Evolutionary conservation across 1,139 yeast genomes (phyloP).

Genomic region (Candida sanyaensis): DNA sequence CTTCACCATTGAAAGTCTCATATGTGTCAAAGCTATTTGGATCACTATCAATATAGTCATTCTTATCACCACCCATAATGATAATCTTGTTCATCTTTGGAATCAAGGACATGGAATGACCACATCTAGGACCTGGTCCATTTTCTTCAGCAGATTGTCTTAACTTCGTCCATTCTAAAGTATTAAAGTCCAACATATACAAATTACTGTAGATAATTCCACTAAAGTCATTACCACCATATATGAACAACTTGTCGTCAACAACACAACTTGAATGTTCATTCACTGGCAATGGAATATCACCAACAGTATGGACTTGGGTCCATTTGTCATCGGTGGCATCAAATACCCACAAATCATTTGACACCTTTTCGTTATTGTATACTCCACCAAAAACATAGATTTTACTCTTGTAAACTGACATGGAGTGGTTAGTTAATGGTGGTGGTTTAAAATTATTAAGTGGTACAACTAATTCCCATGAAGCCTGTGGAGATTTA

Average conservation of each 20-base stretch:
- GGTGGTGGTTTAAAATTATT: constrained; percentile 76
- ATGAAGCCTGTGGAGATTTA: constrained; percentile 77
- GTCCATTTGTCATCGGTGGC: constrained; percentile 71
- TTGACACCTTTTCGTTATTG: constrained; percentile 71
- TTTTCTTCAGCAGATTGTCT: constrained; percentile 36
- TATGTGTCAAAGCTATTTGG: constrained; percentile 46
- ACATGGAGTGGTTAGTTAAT: constrained; percentile 88
- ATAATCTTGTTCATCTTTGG: constrained; percentile 67
- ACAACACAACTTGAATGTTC: constrained; percentile 88
- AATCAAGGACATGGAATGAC: constrained; percentile 84
- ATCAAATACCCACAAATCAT: constrained; percentile 84
- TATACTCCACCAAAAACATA: constrained; percentile 93
- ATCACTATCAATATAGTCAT: constrained; percentile 50
- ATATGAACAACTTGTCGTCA: constrained; percentile 77
- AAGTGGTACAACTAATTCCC: constrained; percentile 72
- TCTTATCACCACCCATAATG: constrained; percentile 91
- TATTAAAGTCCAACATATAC: constrained; percentile 74
- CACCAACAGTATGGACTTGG: constrained; percentile 51
- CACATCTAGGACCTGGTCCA: constrained; percentile 85
- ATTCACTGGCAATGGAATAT: constrained; percentile 81
- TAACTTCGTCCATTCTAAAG: constrained; percentile 73
- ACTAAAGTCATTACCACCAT: constrained; percentile 85
- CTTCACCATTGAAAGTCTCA: constrained; percentile 53
- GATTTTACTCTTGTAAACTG: constrained; percentile 73
- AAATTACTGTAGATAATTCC: constrained; percentile 72